Base-by-base conservation (phyloP, 2,329 filamentous ascomycete genomes). In the Exophiala alcalophila region DNA sequence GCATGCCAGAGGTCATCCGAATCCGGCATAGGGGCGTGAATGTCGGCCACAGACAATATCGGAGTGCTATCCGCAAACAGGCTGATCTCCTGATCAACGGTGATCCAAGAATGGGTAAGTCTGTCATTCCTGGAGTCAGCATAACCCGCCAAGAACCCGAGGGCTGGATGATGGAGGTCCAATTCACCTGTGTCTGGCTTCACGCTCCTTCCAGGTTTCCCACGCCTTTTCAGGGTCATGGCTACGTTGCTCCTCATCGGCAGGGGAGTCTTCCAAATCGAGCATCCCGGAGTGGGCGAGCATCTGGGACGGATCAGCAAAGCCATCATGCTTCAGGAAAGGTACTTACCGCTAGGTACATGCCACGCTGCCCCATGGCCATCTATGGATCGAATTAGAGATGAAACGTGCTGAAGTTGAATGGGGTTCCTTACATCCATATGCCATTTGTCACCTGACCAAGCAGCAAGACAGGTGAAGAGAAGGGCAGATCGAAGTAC, bases 391-490 rank as follows among this genome's bases (percentile, higher is more conserved):
- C 14, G 14, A 12, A 44, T 52, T 37, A 54, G 40, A 16, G 9
- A 23, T 21, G 16, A 47, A 16, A 7, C 25, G 32, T 5, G 14
- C 5, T 15, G 10, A 37, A 40, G 18, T 4, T 12, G 18, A n/a
- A 18, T 28, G 20, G 16, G 15, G 3, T 23, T 9, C 47, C 52
- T 48, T 47, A 55, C 52, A 56, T 86, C 81, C 81, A 85, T 86
- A 52, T 84, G 78, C 81, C 82, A 85, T 63, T 85, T 85, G 61
- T 86, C 82, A 31, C 83, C 83, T 58, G 81, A 83, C 83, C 83
- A 86, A 1, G 80, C 80, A 5, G 81, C 82, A 18, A 84, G 72
- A 1, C 81, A 73, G 2, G 78, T 83, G 59, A 84, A 84, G 3
- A 86, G 72, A 9, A 86, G 66, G 0, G 81, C 81, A 33, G 80